Conservation (phyloP, 2,329 filamentous ascomycete species). For the Amesomyces nigricolor region DNA sequence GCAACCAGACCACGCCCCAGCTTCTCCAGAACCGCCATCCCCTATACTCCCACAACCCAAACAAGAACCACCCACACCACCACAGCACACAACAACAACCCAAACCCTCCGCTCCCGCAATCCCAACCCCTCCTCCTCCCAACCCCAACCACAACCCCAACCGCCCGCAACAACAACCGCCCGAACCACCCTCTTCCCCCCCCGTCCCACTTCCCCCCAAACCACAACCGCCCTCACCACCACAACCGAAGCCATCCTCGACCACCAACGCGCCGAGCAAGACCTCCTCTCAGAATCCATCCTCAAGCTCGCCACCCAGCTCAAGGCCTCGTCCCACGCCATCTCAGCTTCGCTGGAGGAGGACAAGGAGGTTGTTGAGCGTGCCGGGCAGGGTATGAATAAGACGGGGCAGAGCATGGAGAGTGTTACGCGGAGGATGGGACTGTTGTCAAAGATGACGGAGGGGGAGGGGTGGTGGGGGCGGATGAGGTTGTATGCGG, state of each 20-base stretch:
- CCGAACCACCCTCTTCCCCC: slow-evolving; percentile 19
- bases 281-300: slow-evolving; percentile 76
- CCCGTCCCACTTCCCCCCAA: slow-evolving; percentile 23
- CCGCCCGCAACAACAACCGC: slow-evolving; percentile 9
- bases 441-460: slow-evolving; percentile 68
- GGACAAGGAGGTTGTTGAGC: slow-evolving; percentile 64
- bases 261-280: slow-evolving; percentile 74
- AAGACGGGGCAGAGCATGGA: slow-evolving; percentile 72
- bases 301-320: slow-evolving; percentile 68
- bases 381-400: slow-evolving; percentile 69
- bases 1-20: slow-evolving; percentile 5
- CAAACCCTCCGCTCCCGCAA: slow-evolving; percentile 31
- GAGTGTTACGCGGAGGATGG: slow-evolving; percentile 70
- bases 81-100: slow-evolving; percentile 23
- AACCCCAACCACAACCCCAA: slow-evolving; percentile 3
- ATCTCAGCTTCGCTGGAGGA: slow-evolving; percentile 67
- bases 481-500: slow-evolving; percentile 73
- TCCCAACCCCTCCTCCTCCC: slow-evolving; percentile 12
- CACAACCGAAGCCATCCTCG: slow-evolving; percentile 65
- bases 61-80: neutral
- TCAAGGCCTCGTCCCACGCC: slow-evolving; percentile 68
- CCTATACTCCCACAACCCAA: neutral
- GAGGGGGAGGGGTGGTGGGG: slow-evolving; percentile 88
- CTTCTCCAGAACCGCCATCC: neutral
- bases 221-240: slow-evolving; percentile 37